Conservation (phyloP, 2,329 filamentous ascomycete species). For the Penicillium glabrum region DNA sequence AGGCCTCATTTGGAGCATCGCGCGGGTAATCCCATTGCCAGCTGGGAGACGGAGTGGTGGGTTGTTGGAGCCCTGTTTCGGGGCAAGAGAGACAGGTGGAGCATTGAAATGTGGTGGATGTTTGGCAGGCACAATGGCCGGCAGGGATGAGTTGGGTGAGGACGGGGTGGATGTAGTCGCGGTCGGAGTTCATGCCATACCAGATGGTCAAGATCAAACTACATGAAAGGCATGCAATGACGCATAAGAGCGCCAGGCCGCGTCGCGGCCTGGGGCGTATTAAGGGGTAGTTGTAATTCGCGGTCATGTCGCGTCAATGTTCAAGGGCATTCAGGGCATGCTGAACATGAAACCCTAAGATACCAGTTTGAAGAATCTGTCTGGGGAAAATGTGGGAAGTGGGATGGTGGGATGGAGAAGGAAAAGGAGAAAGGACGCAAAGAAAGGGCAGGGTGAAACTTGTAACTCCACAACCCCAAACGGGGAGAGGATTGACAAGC, state of each 20-base stretch:
- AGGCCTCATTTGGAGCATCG: constrained; percentile 32
- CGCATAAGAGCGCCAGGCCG: constrained; percentile 21
- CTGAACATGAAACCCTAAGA: not conserved
- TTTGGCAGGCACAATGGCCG: constrained; percentile 39
- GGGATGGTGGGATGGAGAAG: not conserved
- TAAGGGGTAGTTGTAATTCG: constrained; percentile 16
- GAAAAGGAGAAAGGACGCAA: not conserved
- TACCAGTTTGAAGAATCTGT: not conserved
- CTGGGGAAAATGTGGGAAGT: not conserved
- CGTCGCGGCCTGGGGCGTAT: constrained; percentile 20
- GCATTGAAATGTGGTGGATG: constrained; percentile 41
- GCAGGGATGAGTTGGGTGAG: constrained; percentile 41
- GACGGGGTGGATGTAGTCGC: constrained; percentile 36
- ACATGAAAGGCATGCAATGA: constrained; percentile 20
- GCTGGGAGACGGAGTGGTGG: constrained; percentile 6
- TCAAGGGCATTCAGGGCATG: not conserved
- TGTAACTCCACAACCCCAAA: not conserved
- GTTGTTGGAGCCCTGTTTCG: constrained; percentile 11
- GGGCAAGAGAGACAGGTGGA: constrained; percentile 34
- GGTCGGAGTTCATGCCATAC: constrained; percentile 39
- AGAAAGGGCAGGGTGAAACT: not conserved
- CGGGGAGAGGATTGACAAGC: constrained; percentile 1
- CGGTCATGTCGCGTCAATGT: constrained; percentile 18
- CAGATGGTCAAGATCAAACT: constrained; percentile 26
- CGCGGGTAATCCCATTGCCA: constrained; percentile 36